Conservation (phyloP, 305 asterid species). For the Rubia balearica region DNA sequence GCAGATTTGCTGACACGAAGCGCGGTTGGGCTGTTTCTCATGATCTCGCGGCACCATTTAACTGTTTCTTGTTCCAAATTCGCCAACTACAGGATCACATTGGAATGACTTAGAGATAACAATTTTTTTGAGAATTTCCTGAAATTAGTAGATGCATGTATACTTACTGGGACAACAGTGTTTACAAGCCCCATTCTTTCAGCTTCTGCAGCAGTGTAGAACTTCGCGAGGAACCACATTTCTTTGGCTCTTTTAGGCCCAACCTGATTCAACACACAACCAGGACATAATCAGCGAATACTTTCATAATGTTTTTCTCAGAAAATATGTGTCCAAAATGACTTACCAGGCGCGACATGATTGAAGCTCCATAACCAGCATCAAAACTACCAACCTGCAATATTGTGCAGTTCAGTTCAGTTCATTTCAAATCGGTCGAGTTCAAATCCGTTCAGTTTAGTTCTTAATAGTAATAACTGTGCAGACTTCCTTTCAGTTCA, state of each 20-base stretch:
- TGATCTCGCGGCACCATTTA: constrained; percentile 86
- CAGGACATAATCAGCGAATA: background rate
- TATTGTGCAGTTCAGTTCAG: too few relatives aligned
- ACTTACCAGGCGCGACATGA: constrained; percentile 77
- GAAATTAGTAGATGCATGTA: too few relatives aligned
- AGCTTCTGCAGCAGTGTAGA: constrained; percentile 76
- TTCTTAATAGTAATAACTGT: too few relatives aligned
- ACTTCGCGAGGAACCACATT: constrained; percentile 84
- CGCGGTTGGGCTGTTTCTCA: constrained; percentile 87
- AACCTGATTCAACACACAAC: constrained; percentile 31
- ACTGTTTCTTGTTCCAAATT: constrained; percentile 78
- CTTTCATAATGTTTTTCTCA: background rate
- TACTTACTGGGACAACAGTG: constrained; percentile 65
- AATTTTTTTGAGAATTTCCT: background rate
- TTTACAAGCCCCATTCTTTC: constrained; percentile 94
- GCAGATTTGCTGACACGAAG: constrained; percentile 79
- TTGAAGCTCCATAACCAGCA: constrained; percentile 92
- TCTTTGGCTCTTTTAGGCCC: constrained; percentile 92
- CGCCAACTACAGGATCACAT: constrained; percentile 36
- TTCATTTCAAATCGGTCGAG: too few relatives aligned
- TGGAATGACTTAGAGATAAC: background rate
- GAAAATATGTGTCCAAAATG: background rate
- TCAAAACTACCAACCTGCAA: constrained; percentile 91
- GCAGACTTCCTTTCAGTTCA: background rate
- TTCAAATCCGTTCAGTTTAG: too few relatives aligned